phyloP scores from a whole-genome alignment of 345 rosid species.

The Euphorbia peplus region DNA sequence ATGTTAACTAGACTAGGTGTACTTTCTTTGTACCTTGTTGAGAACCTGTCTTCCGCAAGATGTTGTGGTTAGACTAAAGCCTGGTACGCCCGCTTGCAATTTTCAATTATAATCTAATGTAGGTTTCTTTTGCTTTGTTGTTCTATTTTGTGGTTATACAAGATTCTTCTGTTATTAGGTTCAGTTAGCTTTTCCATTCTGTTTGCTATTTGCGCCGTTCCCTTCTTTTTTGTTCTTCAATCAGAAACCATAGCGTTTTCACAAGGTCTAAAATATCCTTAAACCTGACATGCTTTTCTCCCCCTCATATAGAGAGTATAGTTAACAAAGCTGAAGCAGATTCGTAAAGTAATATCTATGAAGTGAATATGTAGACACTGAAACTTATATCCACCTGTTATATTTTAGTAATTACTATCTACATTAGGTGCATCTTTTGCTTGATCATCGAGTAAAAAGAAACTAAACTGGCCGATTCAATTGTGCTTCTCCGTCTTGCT shows the following conservation, averaged over 20 bases:
- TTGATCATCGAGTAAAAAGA: neutral
- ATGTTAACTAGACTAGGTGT: no score
- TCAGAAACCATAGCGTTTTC: neutral
- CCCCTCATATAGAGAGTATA: neutral
- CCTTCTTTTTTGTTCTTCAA: neutral
- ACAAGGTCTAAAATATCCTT: neutral
- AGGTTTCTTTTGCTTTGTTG: no score
- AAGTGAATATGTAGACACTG: neutral
- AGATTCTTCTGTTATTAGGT: neutral
- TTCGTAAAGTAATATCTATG: neutral
- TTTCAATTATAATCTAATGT: no score
- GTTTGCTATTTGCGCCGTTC: neutral
- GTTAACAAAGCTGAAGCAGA: neutral
- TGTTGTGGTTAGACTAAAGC: no score
- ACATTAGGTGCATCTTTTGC: slow-evolving; percentile 1
- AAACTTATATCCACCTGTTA: no score
- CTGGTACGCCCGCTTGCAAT: no score
- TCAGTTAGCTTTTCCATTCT: neutral
- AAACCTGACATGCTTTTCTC: neutral
- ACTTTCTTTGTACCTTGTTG: no score
- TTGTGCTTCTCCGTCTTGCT: neutral
- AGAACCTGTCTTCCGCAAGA: no score
- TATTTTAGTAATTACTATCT: neutral
- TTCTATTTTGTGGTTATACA: no score
- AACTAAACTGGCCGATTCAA: neutral